These are phyloP conservation scores for Trichoderma atroviride DNA, from an alignment of 2,329 filamentous ascomycete species.

Conservation along the genomic window DNA sequence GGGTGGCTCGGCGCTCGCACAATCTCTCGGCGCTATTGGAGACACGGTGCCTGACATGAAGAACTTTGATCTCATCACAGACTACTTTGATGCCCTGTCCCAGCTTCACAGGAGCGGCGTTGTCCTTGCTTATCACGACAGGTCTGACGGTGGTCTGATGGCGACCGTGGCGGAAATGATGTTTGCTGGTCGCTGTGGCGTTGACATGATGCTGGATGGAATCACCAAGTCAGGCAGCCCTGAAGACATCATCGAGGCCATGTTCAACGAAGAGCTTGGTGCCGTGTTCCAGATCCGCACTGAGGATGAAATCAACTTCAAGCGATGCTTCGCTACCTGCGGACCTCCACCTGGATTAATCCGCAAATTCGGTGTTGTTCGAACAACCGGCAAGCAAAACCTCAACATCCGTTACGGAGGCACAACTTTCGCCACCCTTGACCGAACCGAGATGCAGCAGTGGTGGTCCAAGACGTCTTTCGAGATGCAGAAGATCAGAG, in stretches of 20 bases:
- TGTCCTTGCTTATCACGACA: constrained; percentile 92
- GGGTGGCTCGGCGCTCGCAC: constrained; percentile 88
- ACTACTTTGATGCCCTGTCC: constrained; percentile 86
- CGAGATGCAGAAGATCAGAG: constrained; percentile 86
- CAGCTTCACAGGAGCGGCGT: constrained; percentile 61
- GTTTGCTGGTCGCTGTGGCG: constrained; percentile 90
- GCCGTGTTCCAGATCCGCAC: constrained; percentile 94
- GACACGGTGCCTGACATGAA: constrained; percentile 84
- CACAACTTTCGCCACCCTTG: constrained; percentile 67
- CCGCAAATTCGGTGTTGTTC: constrained; percentile 79
- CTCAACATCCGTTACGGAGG: constrained; percentile 74
- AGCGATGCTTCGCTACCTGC: constrained; percentile 86
- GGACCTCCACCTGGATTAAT: constrained; percentile 81
- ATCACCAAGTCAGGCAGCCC: constrained; percentile 64
- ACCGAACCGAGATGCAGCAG: constrained; percentile 75
- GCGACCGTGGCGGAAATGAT: constrained; percentile 96
- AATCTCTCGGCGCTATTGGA: constrained; percentile 85
- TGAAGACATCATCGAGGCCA: constrained; percentile 68
- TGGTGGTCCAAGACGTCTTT: constrained; percentile 88
- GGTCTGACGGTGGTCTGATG: constrained; percentile 89
- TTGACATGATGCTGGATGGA: constrained; percentile 81
- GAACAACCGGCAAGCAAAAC: constrained; percentile 69
- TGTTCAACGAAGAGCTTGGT: constrained; percentile 96
- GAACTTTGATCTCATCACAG: constrained; percentile 76
- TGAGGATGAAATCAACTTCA: constrained; percentile 81